Evolutionary conservation across 148 eudicot genomes (phyloP).

Genomic region (Rhododendron williamsianum): DNA sequence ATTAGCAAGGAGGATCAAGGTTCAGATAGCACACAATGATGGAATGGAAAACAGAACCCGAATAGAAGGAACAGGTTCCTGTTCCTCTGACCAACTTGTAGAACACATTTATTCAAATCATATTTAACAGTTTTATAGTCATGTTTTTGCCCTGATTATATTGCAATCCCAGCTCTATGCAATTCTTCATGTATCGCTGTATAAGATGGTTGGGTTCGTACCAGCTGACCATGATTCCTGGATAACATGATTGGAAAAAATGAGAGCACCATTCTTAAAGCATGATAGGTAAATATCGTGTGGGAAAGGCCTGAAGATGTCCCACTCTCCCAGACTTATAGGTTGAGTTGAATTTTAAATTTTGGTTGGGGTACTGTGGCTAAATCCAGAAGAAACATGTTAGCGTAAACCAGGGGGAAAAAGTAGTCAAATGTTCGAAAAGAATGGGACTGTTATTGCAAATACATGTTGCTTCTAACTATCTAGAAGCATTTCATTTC

Average conservation of each 20-base stretch:
- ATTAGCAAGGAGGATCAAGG: slow-evolving; percentile 41
- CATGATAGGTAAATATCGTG: not conserved
- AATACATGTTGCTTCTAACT: not conserved
- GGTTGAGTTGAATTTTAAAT: not conserved
- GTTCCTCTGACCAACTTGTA: slow-evolving; percentile 4
- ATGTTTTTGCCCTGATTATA: not conserved
- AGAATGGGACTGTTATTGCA: not conserved
- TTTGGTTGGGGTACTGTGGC: not conserved
- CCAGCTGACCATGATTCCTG: not conserved
- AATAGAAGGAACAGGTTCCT: slow-evolving; percentile 14
- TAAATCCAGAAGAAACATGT: not conserved
- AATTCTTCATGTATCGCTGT: not conserved
- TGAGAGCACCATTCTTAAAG: not conserved
- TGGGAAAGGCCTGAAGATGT: not conserved
- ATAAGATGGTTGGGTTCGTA: not conserved
- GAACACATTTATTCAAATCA: slow-evolving; percentile 4
- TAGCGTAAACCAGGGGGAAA: not conserved
- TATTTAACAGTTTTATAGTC: slow-evolving; percentile 2
- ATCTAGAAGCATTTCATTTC: not conserved
- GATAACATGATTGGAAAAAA: not conserved
- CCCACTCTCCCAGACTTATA: not conserved
- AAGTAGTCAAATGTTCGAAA: not conserved
- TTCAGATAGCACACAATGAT: slow-evolving; percentile 24
- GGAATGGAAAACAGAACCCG: not conserved
- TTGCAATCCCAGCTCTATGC: not conserved